Percentiles rank a stretch among this genome's conserved stretches.
phyloP scores from a whole-genome alignment of 257 asterid genomes.

The Craterostigma plantagineum region DNA sequence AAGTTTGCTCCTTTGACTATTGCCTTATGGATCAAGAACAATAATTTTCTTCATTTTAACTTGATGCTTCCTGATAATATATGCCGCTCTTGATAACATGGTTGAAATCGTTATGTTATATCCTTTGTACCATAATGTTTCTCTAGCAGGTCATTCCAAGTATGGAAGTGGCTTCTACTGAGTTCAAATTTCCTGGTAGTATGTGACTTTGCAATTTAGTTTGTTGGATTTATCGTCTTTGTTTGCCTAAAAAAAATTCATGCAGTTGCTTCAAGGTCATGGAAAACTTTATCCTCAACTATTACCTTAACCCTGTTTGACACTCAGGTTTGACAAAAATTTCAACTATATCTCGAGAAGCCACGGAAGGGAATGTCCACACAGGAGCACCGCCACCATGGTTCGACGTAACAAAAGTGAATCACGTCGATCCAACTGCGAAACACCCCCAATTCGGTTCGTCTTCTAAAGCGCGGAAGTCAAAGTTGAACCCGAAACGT shows the following conservation, averaged over 20 bases:
- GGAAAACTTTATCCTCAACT: background rate
- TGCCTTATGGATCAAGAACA: background rate
- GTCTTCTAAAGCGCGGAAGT: conserved; percentile 25
- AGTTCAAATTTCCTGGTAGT: too few relatives aligned
- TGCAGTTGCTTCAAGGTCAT: background rate
- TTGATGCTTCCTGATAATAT: too few relatives aligned
- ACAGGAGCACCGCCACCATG: conserved; percentile 94
- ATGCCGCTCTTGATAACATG: too few relatives aligned
- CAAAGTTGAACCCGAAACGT: conserved; percentile 73
- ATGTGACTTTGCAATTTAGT: too few relatives aligned
- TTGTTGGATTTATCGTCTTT: too few relatives aligned
- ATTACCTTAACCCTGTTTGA: conserved; percentile 1
- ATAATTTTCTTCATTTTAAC: background rate
- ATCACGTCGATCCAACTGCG: conserved; percentile 18
- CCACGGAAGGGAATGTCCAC: conserved; percentile 52
- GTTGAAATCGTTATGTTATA: too few relatives aligned
- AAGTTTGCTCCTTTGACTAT: conserved; percentile 9
- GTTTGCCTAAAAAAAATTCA: conserved; percentile 1
- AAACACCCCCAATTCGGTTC: conserved; percentile 15
- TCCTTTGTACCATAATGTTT: too few relatives aligned
- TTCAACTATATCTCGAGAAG: conserved; percentile 22
- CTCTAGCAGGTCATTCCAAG: too few relatives aligned
- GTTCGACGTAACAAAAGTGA: conserved; percentile 30
- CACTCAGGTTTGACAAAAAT: conserved; percentile 30
- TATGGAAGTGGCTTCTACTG: too few relatives aligned